Evolutionary conservation across 257 asterid species (phyloP).

Genomic region (Asclepias syriaca): DNA sequence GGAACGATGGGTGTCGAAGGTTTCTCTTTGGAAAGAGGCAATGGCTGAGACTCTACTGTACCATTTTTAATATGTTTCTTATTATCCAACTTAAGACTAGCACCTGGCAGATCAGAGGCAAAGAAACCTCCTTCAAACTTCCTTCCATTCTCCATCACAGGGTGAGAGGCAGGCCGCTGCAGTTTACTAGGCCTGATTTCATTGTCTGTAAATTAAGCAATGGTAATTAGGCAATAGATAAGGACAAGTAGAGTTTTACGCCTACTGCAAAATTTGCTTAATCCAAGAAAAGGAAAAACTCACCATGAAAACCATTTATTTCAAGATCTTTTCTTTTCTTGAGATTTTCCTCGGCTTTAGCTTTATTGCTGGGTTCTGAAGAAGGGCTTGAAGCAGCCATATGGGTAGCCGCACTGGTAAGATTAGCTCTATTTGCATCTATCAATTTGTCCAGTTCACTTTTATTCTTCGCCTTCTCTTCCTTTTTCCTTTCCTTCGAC

Average conservation of each 20-base stretch:
- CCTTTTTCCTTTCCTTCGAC: slow-evolving; percentile 25
- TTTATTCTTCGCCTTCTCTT: slow-evolving; percentile 31
- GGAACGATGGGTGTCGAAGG: slow-evolving; percentile 12
- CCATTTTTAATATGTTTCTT: slow-evolving; percentile 41
- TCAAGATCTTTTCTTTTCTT: slow-evolving; percentile 50
- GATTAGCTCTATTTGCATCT: slow-evolving; percentile 25
- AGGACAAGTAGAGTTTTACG: slow-evolving; percentile 16
- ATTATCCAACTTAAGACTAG: slow-evolving; percentile 21
- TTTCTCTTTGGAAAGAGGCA: slow-evolving; percentile 30
- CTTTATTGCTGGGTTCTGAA: slow-evolving; percentile 28
- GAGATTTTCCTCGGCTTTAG: slow-evolving; percentile 33
- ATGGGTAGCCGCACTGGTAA: slow-evolving; percentile 22
- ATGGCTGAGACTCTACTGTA: slow-evolving; percentile 31
- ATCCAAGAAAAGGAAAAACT: slow-evolving; percentile 27
- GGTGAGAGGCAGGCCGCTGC: slow-evolving; percentile 37
- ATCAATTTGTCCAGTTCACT: slow-evolving; percentile 26
- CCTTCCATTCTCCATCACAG: slow-evolving; percentile 46
- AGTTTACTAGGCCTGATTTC: slow-evolving; percentile 57
- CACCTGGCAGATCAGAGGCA: slow-evolving; percentile 28
- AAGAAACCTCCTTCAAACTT: slow-evolving; percentile 34
- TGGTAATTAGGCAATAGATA: slow-evolving; percentile 28
- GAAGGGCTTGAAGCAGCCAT: slow-evolving; percentile 19
- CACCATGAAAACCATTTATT: slow-evolving; percentile 74
- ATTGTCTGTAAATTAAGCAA: slow-evolving; percentile 49
- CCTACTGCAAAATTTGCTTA: background rate